phyloP scores from a whole-genome alignment of 1,284 basidiomycete species.

The Sporisorium iseilematis-ciliati region DNA sequence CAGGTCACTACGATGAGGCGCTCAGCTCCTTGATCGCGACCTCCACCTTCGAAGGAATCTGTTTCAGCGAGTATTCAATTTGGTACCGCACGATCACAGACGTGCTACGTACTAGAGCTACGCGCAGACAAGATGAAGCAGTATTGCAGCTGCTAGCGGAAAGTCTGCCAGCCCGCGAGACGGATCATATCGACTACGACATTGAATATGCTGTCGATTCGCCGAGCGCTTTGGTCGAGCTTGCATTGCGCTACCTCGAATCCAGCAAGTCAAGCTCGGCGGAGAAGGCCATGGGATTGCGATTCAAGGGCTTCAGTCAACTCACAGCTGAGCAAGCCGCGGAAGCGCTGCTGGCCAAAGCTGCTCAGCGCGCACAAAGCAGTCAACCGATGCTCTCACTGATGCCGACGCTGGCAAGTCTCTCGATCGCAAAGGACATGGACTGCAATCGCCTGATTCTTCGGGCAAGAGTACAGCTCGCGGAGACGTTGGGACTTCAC shows the following conservation, averaged over 20 bases:
- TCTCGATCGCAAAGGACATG: conserved; percentile 43
- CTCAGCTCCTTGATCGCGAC: conserved; percentile 31
- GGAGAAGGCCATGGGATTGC: conserved; percentile 19
- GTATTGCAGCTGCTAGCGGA: conserved; percentile 19
- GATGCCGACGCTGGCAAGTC: conserved; percentile 34
- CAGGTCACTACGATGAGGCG: conserved; percentile 43
- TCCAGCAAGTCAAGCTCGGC: conserved; percentile 18
- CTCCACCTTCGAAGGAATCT: conserved; percentile 18
- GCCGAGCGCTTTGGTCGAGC: conserved; percentile 29
- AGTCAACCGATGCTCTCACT: conserved; percentile 29
- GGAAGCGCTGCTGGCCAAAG: conserved; percentile 33
- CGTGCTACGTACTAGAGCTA: conserved; percentile 35
- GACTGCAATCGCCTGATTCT: conserved; percentile 32
- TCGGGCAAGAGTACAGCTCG: conserved; percentile 27
- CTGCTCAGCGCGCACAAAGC: conserved; percentile 16
- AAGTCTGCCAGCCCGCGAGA: conserved; percentile 8
- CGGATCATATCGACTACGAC: conserved; percentile 5
- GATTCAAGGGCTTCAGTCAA: conserved; percentile 21
- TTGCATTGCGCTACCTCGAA: conserved; percentile 37
- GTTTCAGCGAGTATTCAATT: conserved; percentile 27
- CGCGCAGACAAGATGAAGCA: conserved; percentile 28
- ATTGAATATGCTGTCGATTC: conserved; percentile 43
- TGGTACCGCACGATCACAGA: conserved; percentile 33
- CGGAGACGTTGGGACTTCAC: conserved; percentile 37
- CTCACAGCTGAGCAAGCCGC: conserved; percentile 31